phyloP scores from a whole-genome alignment of 805 yeast species.

The Metschnikowia hibisci region DNA sequence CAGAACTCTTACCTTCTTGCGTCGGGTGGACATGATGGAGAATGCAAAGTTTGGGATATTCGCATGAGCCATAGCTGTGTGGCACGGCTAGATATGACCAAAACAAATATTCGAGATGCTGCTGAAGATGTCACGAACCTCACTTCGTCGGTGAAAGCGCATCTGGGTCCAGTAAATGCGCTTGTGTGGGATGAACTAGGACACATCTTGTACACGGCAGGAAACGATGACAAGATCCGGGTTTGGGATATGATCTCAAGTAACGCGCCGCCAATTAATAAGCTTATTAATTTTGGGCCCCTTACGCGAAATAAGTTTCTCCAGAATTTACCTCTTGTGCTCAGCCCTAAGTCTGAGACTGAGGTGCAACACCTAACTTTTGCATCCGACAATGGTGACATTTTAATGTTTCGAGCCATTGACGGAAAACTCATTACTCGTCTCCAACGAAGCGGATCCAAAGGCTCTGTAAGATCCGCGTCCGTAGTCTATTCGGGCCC shows the following conservation, averaged over 20 bases:
- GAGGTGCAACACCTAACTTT: slow-evolving; percentile 57
- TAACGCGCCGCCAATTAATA: slow-evolving; percentile 46
- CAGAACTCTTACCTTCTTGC: slow-evolving; percentile 56
- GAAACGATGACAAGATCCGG: slow-evolving; percentile 74
- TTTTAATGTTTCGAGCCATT: slow-evolving; percentile 51
- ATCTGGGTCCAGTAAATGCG: slow-evolving; percentile 76
- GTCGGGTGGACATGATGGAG: slow-evolving; percentile 80
- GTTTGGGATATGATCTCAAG: slow-evolving; percentile 64
- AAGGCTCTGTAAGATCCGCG: slow-evolving; percentile 43
- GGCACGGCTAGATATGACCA: slow-evolving; percentile 55
- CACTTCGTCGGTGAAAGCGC: slow-evolving; percentile 53
- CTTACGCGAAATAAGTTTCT: slow-evolving; percentile 59
- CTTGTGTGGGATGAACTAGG: slow-evolving; percentile 71
- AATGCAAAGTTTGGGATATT: slow-evolving; percentile 81
- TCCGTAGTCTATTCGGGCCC: slow-evolving; percentile 49
- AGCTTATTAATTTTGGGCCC: slow-evolving; percentile 74
- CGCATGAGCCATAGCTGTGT: slow-evolving; percentile 64
- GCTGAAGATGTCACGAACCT: slow-evolving; percentile 22
- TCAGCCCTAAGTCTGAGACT: slow-evolving; percentile 51
- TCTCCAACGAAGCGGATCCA: slow-evolving; percentile 43
- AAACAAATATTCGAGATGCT: slow-evolving; percentile 30
- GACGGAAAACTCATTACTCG: slow-evolving; percentile 65
- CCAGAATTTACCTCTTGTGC: slow-evolving; percentile 47
- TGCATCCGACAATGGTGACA: slow-evolving; percentile 74
- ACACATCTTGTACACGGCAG: slow-evolving; percentile 57